Base-by-base conservation (phyloP, 768 basidiomycete genomes). In the Tubosaeta sp. region DNA sequence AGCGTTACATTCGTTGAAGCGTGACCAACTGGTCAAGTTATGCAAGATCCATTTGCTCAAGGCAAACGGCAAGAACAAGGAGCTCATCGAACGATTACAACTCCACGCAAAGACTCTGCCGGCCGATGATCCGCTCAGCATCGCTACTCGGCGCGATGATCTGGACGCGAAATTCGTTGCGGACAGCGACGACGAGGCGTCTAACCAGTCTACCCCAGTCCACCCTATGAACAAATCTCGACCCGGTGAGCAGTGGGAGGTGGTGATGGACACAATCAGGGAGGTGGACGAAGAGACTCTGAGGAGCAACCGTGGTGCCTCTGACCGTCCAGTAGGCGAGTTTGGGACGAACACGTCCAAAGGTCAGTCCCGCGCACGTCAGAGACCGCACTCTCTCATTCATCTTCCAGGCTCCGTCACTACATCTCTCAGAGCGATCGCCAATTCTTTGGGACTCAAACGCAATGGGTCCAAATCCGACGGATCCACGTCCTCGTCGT, bases 41-140 rank as follows among this genome's bases (percentile, higher is more conserved):
- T 93, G 90, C 81, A 91, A 91, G 67, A 79, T 84, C 27, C 87
- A 93, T 64, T 75, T 81, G 0, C 74, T 93, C 63, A 90, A 88
- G 67, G 89, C 86, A 0, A 76, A 77, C 16, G 90, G 90, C 18
- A 92, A 91, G 77, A 92, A 85, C 59, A 66, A 70, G 4, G 87
- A 91, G 5, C 75, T 93, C 52, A 77, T 93, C 55, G 74, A 81
- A 32, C 78, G 80, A 45, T 75, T 93, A 32, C 82, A 82, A 67
- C 68, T 76, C 47, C 86, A 87, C 62, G 87, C 89, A 6, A 69
- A 72, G 48, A 77, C 75, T n/a, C 71, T 90, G 12, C 82, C 84
- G 1, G 73, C 70, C 24, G 80, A 80, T 48, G 73, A 75, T 35
- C 79, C 79, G 4, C 66, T 82, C 41, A 82, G 78, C 52, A 70